Conservation (phyloP, 257 asterid species). For the Solanum gracilifrons region DNA sequence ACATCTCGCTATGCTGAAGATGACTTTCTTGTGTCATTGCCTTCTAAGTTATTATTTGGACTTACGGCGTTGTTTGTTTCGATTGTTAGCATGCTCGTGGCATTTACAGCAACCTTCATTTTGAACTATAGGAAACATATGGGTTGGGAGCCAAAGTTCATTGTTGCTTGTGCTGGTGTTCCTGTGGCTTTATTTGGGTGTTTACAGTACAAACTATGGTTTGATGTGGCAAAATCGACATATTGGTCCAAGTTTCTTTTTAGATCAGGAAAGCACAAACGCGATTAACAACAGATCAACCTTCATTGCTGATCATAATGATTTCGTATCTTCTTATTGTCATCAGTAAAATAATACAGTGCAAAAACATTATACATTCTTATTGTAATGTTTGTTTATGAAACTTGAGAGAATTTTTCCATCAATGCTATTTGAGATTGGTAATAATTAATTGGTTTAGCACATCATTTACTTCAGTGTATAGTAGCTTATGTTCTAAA, state of each 20-base stretch:
- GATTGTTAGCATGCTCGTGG: not conserved
- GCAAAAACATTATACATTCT: not conserved
- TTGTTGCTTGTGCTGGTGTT: not conserved
- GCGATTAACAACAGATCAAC: not conserved
- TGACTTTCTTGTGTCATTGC: constrained; percentile 1
- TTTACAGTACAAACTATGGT: not conserved
- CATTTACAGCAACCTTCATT: constrained; percentile 1
- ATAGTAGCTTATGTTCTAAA: not conserved
- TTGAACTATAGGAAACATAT: not conserved
- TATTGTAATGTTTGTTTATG: not conserved
- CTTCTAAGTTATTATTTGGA: not conserved
- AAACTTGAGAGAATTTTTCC: not conserved
- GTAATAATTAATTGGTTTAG: not conserved
- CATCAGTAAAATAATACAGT: too few species aligned
- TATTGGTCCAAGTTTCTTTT: not conserved
- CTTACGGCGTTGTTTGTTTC: not conserved
- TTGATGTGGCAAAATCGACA: not conserved
- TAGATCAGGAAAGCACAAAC: not conserved
- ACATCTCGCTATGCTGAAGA: not conserved
- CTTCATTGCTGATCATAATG: not conserved
- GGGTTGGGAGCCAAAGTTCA: not conserved
- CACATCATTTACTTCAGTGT: not conserved
- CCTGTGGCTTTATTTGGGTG: not conserved
- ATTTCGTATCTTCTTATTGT: not conserved
- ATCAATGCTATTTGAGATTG: not conserved